These are phyloP conservation scores for Lepidopterella palustris DNA, from an alignment of 495 filamentous ascomycete genomes.

Conservation along the genomic window DNA sequence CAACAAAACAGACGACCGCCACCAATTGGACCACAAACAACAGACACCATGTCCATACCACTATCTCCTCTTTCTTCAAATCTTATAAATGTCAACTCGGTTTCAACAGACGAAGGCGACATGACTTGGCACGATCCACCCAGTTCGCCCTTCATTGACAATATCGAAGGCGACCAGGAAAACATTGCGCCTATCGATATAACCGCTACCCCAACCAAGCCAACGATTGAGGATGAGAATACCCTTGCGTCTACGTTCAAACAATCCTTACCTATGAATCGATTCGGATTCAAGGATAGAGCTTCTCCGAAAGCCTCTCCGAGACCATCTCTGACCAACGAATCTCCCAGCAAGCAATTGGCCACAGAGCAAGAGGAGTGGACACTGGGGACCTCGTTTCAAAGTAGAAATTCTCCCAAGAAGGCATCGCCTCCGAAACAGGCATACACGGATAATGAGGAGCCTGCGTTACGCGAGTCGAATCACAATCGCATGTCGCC, in stretches of 20 bases:
- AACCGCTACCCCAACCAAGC: slow-evolving; percentile 18
- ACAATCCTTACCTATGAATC: slow-evolving; percentile 16
- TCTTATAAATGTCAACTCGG: neutral
- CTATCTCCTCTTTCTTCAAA: neutral
- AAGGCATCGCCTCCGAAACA: slow-evolving; percentile 21
- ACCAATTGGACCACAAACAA: neutral
- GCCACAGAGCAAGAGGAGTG: slow-evolving; percentile 9
- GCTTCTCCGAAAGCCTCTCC: slow-evolving; percentile 10
- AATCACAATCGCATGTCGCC: slow-evolving; percentile 14
- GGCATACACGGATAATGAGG: slow-evolving; percentile 2
- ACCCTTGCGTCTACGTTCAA: slow-evolving; percentile 20
- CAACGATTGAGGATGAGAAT: slow-evolving; percentile 8
- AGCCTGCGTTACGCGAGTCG: slow-evolving; percentile 11
- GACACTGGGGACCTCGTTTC: neutral
- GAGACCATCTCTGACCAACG: slow-evolving; percentile 8
- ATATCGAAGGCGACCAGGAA: slow-evolving; percentile 32
- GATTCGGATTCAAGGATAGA: slow-evolving; percentile 13
- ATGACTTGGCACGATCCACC: slow-evolving; percentile 32
- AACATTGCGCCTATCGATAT: slow-evolving; percentile 23
- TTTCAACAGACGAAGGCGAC: slow-evolving; percentile 21
- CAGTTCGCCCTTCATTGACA: slow-evolving; percentile 36
- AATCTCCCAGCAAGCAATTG: slow-evolving; percentile 11
- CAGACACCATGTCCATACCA: neutral
- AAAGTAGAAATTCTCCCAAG: slow-evolving; percentile 11
- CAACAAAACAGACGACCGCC: too few species aligned